These are phyloP conservation scores for Lindgomyces ingoldianus DNA, from an alignment of 495 filamentous ascomycete species.

Conservation along the genomic window DNA sequence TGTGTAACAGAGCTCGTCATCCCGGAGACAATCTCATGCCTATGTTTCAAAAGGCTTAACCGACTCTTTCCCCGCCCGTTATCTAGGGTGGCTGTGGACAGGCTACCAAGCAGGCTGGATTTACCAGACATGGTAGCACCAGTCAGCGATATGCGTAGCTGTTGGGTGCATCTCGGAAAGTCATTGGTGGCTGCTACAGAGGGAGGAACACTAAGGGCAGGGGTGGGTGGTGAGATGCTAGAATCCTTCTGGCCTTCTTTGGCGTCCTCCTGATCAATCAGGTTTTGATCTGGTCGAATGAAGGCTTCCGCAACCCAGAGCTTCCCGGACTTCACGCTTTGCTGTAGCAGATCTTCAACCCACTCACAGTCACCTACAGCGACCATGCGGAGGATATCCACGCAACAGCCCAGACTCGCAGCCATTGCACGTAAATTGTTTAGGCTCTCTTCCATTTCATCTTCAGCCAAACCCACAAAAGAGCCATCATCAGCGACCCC, in stretches of 20 bases:
- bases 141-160: constrained; percentile 87
- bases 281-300: constrained; percentile 55
- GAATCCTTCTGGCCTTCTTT: constrained; percentile 7
- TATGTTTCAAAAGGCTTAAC: constrained; percentile 83
- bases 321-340: constrained; percentile 50
- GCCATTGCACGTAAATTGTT: constrained; percentile 85
- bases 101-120: constrained; percentile 82
- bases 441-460: constrained; percentile 90
- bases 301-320: constrained; percentile 90
- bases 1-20: constrained; percentile 91
- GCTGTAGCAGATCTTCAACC: constrained; percentile 50
- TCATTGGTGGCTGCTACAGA: not conserved
- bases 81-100: constrained; percentile 84
- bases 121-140: constrained; percentile 94
- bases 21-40: constrained; percentile 90
- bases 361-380: constrained; percentile 85
- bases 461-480: constrained; percentile 82
- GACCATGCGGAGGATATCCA: constrained; percentile 83
- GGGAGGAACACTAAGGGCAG: not conserved
- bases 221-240: not conserved
- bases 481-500: constrained; percentile 93
- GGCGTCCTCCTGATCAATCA: not conserved
- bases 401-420: constrained; percentile 80
- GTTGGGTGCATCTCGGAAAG: constrained; percentile 54
- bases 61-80: constrained; percentile 90